These are phyloP conservation scores for Pleurostoma richardsiae DNA, from an alignment of 2,329 filamentous ascomycete genomes.

Conservation along the genomic window DNA sequence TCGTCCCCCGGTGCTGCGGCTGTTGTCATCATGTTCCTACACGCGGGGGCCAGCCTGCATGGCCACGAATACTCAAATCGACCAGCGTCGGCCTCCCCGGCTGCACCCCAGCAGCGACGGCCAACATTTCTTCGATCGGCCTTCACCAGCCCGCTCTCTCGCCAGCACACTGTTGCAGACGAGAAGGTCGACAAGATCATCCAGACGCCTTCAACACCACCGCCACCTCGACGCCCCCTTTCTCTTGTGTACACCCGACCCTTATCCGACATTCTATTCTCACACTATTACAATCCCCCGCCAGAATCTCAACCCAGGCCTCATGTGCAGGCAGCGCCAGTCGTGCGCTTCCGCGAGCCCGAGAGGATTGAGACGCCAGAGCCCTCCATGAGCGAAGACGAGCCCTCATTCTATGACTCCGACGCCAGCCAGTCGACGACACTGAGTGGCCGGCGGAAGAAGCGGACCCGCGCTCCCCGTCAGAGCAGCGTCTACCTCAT, in stretches of 20 bases:
- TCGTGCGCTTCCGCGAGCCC: conserved; percentile 41
- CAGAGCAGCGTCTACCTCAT: conserved; percentile 61
- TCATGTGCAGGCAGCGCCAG: conserved; percentile 13
- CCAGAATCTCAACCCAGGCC: conserved; percentile 4
- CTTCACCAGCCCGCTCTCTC: conserved; percentile 14
- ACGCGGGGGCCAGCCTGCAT: conserved; percentile 54
- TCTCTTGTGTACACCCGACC: too few relatives aligned
- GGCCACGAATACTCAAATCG: conserved; percentile 51
- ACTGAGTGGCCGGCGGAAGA: conserved; percentile 29
- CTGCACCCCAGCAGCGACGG: conserved; percentile 25
- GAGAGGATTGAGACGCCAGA: conserved; percentile 16
- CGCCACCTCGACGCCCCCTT: too few relatives aligned
- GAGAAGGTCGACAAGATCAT: too few relatives aligned
- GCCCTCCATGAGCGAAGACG: conserved; percentile 41
- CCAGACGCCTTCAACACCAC: too few relatives aligned
- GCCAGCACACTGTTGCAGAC: not conserved
- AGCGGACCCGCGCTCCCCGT: conserved; percentile 40
- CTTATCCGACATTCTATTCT: too few relatives aligned
- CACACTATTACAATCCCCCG: not conserved
- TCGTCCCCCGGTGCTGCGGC: too few relatives aligned
- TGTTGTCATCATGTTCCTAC: conserved; percentile 45
- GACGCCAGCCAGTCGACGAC: conserved; percentile 43
- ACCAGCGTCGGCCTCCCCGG: conserved; percentile 6
- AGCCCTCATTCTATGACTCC: conserved; percentile 36
- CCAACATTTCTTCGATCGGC: conserved; percentile 37